Evolutionary conservation across 495 filamentous ascomycete genomes (phyloP), one percentile per base, ranked within the genome.

Genomic region (Neurospora sp.): DNA sequence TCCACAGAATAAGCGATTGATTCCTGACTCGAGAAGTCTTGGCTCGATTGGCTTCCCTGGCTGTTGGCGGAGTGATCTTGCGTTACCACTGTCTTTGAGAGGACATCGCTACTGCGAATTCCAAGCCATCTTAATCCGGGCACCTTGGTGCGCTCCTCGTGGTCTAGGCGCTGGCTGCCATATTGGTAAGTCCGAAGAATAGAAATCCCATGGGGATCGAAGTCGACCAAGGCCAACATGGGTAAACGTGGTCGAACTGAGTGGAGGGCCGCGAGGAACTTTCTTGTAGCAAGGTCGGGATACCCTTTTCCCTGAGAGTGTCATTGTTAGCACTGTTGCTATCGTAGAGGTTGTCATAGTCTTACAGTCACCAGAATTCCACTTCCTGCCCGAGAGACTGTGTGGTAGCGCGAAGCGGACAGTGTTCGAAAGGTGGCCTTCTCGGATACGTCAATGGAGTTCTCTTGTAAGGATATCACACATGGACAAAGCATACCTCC

Each of bases 151-250:
- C 84, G 83, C 16, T 84, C 82, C 75, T 97, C 92, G 77, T 96
- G 92, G 0, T 89, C 82, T 5, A 97, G 87, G 0, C 86, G 86
- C 69, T 84, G 82, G 38, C 94, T 97, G n/a, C 94, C 94, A 75
- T 92, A 86, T 76, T 92, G 93, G 84, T 97, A 98, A 5, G 90
- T 96, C 14, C 91, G 90, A 81, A 96, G 86, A 72, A 99, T 98
- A 5, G 87, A 86, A 70, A 99, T 86, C 0, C 96, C 96, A 75
- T 97, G 88, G 1, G 96, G 92, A 75, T 98, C 95, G 71, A 90
- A 92, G 78, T 99, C 96, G 2, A 94, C 90, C 0, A 98, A 84
- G 1, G 85, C 90, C 72, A 88, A 90, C 38, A 96, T 86, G 0
- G 84, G 86, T 1, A 89, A 78, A 1, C 77, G 44, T 3, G 82